phyloP scores from a whole-genome alignment of 192 early-diverging fungal species.

The Anaeromyces robustus region DNA sequence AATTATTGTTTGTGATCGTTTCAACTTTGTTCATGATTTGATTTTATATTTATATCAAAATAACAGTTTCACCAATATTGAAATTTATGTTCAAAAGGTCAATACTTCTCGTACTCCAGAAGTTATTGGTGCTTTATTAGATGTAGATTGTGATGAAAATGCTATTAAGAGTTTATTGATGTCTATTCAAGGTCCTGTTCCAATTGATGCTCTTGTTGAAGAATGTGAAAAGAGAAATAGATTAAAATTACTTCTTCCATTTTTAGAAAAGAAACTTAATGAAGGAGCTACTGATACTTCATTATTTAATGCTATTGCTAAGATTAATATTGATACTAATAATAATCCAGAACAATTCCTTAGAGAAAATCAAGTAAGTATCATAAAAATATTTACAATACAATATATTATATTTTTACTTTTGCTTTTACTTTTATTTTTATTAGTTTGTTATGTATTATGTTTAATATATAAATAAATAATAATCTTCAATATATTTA shows the following conservation, averaged over 20 bases:
- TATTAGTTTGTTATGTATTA: too few relatives aligned
- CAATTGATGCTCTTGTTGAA: constrained; percentile 69
- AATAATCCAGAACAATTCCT: constrained; percentile 95
- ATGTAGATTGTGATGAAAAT: constrained; percentile 94
- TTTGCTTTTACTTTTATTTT: too few relatives aligned
- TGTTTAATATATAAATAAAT: too few relatives aligned
- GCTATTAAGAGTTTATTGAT: constrained; percentile 81
- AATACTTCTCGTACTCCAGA: constrained; percentile 85
- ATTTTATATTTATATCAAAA: constrained; percentile 93
- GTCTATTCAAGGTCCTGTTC: constrained; percentile 62
- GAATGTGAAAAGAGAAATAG: constrained; percentile 95
- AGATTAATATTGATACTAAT: constrained; percentile 99
- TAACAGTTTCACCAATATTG: constrained; percentile 87
- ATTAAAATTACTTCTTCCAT: constrained; percentile 85
- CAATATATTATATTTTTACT: constrained; percentile 1
- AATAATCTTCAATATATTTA: constrained; percentile 4
- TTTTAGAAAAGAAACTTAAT: constrained; percentile 77
- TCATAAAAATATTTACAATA: neutral
- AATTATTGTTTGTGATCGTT: constrained; percentile 97
- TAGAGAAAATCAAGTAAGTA: constrained; percentile 52
- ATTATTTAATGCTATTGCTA: constrained; percentile 95
- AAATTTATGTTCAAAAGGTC: constrained; percentile 98
- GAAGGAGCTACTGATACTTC: constrained; percentile 76
- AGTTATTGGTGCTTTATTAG: constrained; percentile 90
- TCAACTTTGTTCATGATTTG: constrained; percentile 92